Conservation (phyloP, 768 basidiomycete species). For the Xerocomellus amylosporus region DNA sequence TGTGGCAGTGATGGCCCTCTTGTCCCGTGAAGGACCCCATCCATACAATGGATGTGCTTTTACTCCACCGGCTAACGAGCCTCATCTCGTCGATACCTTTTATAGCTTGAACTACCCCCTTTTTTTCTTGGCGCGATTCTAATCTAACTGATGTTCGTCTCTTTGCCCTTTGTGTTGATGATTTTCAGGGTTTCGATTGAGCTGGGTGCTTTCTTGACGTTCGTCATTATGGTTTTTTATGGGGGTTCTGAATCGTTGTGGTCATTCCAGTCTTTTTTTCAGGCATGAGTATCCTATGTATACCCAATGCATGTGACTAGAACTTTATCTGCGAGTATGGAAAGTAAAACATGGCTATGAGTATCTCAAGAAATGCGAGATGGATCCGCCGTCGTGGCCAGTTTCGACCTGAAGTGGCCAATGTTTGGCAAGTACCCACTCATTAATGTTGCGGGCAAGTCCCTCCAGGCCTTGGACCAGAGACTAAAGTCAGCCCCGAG, state of each 20-base stretch:
- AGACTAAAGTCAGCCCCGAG: too few species aligned
- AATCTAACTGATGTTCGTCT: background rate
- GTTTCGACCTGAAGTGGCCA: too few species aligned
- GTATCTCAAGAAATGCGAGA: too few species aligned
- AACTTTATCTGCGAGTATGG: background rate
- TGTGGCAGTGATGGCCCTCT: conserved; percentile 2
- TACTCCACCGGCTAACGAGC: conserved; percentile 33
- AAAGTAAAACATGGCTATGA: too few species aligned
- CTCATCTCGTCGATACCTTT: conserved; percentile 36
- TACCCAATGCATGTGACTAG: background rate
- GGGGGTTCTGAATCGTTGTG: background rate
- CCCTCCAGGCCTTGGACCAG: too few species aligned
- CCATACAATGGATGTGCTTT: conserved; percentile 23
- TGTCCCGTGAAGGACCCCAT: conserved; percentile 18
- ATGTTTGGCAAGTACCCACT: too few species aligned
- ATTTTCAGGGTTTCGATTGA: background rate
- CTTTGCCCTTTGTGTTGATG: background rate
- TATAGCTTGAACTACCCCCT: background rate
- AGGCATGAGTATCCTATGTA: background rate
- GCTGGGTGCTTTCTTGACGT: background rate
- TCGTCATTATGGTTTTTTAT: background rate
- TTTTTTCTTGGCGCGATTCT: background rate
- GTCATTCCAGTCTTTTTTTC: background rate
- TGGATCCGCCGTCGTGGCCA: too few species aligned
- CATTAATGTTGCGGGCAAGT: too few species aligned